Conservation (phyloP, 2,329 filamentous ascomycete species). For the Aspergillus pseudonomiae region DNA sequence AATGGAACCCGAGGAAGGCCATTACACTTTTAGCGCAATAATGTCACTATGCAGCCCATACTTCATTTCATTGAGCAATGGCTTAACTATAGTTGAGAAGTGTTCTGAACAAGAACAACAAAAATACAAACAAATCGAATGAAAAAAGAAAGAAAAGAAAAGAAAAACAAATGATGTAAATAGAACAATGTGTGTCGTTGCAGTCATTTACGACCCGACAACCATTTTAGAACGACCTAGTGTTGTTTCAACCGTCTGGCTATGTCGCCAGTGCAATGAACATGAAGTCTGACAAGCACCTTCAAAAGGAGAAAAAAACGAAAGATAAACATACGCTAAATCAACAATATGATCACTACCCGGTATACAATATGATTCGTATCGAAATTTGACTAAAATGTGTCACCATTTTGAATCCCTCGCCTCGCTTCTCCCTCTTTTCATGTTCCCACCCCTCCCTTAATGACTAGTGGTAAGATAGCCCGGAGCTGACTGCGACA, state of each 20-base stretch:
- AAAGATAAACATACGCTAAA: not conserved
- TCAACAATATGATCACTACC: not conserved
- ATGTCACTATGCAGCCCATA: not conserved
- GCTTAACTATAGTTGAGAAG: not conserved
- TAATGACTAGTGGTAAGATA: not conserved
- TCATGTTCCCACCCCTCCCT: not conserved
- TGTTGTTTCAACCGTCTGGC: not conserved
- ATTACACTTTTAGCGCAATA: not conserved
- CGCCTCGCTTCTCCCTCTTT: not conserved
- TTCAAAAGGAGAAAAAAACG: not conserved
- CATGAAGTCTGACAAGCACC: constrained; percentile 5
- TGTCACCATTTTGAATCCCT: not conserved
- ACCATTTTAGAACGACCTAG: not conserved
- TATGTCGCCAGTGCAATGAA: not conserved
- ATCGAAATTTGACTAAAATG: not conserved
- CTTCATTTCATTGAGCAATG: not conserved
- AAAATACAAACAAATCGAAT: not conserved
- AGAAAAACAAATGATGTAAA: too few species aligned
- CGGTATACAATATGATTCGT: not conserved
- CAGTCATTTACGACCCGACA: not conserved
- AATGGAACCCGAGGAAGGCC: not conserved
- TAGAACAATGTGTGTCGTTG: not conserved
- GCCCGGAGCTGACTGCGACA: not conserved
- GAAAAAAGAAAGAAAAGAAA: not conserved
- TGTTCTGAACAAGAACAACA: not conserved